Base-by-base conservation (phyloP, 345 rosid species). In the Garcia nutans region DNA sequence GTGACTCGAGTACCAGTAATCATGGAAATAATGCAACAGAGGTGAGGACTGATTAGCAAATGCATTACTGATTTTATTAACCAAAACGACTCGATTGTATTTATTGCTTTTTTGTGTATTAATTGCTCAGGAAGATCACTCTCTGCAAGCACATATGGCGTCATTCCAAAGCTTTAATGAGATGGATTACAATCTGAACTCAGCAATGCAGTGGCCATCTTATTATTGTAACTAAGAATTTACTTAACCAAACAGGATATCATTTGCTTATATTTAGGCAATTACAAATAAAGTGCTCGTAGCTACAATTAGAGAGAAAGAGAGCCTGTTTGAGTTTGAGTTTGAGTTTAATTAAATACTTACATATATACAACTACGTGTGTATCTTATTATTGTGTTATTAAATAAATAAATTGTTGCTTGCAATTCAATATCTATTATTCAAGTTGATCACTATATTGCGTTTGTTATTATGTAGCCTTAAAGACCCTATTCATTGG, bases 121-220 rank as follows among this genome's bases (percentile, higher is more conserved):
- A 13, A 24, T 58, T 57, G 7, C 42, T 50, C 66, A 67, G 73
- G 67, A 75, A 42, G 73, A 45, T 37, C 0, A 37, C 24, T 5
- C 15, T 28, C 45, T 76, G 22, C 58, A 20, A 68, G 68, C 60
- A 17, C 11, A 47, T 41, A 4, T 76, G 78, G 33, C 59, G 2
- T 68, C 73, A 20, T 76, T 76, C 20, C 1, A 0, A 5, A 52
- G 60, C 33, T 50, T n/a, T 17, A 5, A 50, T 42, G 76, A 74
- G 49, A 74, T 4, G 15, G 50, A 70, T 17, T 70, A 54, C 74
- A 54, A 55, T 20, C 45, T 70, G 19, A 28, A 70, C 61, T 54
- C 24, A 2, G 73, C 73, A 26, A 5, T 70, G 47, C 42, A 55
- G 9, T 55, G 26, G 63, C 31, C 8, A 5, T 20, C 11, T 10